phyloP scores from a whole-genome alignment of 495 filamentous ascomycete species.

The Aspergillus hancockii region DNA sequence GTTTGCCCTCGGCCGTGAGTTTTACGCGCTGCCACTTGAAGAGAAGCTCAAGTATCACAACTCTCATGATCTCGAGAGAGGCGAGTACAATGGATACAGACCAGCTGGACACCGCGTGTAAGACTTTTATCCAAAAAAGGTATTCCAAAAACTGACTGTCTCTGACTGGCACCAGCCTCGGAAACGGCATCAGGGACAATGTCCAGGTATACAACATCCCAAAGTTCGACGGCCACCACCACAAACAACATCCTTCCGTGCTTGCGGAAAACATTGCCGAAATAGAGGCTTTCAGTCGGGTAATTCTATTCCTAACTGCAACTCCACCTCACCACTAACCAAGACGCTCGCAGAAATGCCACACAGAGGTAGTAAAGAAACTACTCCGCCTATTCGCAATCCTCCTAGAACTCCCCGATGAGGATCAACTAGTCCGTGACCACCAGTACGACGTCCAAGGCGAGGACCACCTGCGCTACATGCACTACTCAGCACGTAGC shows the following conservation, averaged over 20 bases:
- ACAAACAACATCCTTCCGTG: slow-evolving; percentile 39
- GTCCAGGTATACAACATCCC: slow-evolving; percentile 54
- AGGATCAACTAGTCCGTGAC: slow-evolving; percentile 48
- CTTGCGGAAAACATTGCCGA: slow-evolving; percentile 32
- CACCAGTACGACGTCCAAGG: slow-evolving; percentile 49
- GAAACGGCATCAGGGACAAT: slow-evolving; percentile 50
- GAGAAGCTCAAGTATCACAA: slow-evolving; percentile 55
- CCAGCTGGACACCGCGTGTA: slow-evolving; percentile 48
- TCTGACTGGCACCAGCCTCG: slow-evolving; percentile 28
- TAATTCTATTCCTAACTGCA: slow-evolving; percentile 11
- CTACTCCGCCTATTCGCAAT: slow-evolving; percentile 54
- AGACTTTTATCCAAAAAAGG: neutral
- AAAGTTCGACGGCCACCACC: slow-evolving; percentile 49
- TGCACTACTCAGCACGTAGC: slow-evolving; percentile 50
- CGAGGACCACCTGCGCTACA: slow-evolving; percentile 54
- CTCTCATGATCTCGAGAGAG: slow-evolving; percentile 28
- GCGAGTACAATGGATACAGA: slow-evolving; percentile 46
- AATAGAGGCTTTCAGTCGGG: slow-evolving; percentile 46
- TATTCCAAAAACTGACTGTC: neutral
- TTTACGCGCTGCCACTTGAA: slow-evolving; percentile 55
- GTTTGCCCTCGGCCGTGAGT: slow-evolving; percentile 55
- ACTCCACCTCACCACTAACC: neutral
- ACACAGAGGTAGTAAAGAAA: slow-evolving; percentile 49
- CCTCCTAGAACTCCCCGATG: slow-evolving; percentile 50
- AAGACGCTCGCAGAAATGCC: slow-evolving; percentile 41